These are phyloP conservation scores for Pugionium dolabratum DNA, from an alignment of 345 rosid species.

Conservation along the genomic window DNA sequence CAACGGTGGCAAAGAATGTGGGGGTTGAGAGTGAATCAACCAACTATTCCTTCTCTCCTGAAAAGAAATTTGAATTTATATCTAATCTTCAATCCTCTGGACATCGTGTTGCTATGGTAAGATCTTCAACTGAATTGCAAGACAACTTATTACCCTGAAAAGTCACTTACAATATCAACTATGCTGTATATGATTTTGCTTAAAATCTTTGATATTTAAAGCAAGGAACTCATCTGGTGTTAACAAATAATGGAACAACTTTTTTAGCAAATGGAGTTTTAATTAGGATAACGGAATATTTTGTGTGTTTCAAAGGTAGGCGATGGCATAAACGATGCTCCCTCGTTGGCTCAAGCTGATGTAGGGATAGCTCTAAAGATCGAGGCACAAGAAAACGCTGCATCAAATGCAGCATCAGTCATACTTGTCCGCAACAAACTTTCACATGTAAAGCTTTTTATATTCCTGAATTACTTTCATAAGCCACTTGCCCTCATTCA, in stretches of 20 bases:
- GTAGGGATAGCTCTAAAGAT: constrained; percentile 88
- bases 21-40: constrained; percentile 63
- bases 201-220: neutral
- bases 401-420: constrained; percentile 85
- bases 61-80: constrained; percentile 67
- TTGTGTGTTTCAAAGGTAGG: constrained; percentile 60
- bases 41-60: constrained; percentile 74
- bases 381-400: constrained; percentile 91
- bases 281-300: constrained; percentile 16
- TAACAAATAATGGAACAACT: neutral
- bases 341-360: constrained; percentile 86
- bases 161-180: neutral
- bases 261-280: neutral
- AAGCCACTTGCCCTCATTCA: constrained; percentile 4
- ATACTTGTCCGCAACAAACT: constrained; percentile 86
- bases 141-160: neutral
- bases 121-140: constrained; percentile 3
- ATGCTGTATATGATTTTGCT: neutral
- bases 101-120: constrained; percentile 88
- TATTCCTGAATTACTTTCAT: neutral
- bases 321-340: constrained; percentile 97
- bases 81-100: constrained; percentile 78
- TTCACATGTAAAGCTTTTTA: constrained; percentile 62
- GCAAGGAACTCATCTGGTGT: neutral
- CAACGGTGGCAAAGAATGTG: constrained; percentile 67